Evolutionary conservation across 352 stramenopile species (phyloP).

Genomic region (Globisporangium alternatum): DNA sequence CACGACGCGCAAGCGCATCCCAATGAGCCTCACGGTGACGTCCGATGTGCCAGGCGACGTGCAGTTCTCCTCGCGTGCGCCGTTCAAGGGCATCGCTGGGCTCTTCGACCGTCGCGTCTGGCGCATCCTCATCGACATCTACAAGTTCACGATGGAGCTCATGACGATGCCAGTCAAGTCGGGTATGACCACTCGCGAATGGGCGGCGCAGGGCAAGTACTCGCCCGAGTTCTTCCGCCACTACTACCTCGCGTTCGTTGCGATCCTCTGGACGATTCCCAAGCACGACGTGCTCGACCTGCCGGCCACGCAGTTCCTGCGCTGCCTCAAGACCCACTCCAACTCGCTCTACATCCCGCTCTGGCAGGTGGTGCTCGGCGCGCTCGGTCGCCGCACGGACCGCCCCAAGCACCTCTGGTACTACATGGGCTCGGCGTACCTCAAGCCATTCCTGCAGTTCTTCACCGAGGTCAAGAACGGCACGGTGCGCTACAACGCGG

Average conservation of each 20-base stretch:
- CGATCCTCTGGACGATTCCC: slow-evolving; percentile 84
- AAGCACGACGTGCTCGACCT: slow-evolving; percentile 83
- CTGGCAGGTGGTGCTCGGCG: slow-evolving; percentile 80
- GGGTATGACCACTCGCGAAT: slow-evolving; percentile 73
- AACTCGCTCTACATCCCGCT: slow-evolving; percentile 87
- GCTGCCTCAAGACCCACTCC: slow-evolving; percentile 84
- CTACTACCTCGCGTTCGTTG: slow-evolving; percentile 86
- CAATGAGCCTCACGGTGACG: slow-evolving; percentile 85
- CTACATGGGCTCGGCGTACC: slow-evolving; percentile 83
- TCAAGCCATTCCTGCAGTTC: slow-evolving; percentile 83
- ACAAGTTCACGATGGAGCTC: slow-evolving; percentile 85
- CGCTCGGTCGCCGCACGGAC: slow-evolving; percentile 68
- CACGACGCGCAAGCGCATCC: slow-evolving; percentile 84
- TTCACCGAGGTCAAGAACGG: slow-evolving; percentile 82
- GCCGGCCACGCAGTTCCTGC: slow-evolving; percentile 81
- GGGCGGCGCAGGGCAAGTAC: slow-evolving; percentile 64
- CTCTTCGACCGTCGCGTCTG: slow-evolving; percentile 79
- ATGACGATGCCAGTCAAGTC: slow-evolving; percentile 82
- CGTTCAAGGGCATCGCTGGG: slow-evolving; percentile 63
- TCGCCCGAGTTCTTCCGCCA: slow-evolving; percentile 85
- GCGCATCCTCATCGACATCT: slow-evolving; percentile 85
- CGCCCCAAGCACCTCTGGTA: slow-evolving; percentile 83
- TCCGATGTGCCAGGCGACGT: slow-evolving; percentile 78
- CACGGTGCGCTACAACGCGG: slow-evolving; percentile 73
- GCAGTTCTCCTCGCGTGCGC: slow-evolving; percentile 82